Percentiles rank a stretch among this genome's conserved stretches.
These are phyloP conservation scores for Yamadazyma ubonensis DNA, from an alignment of 805 yeast genomes.

Conservation along the genomic window DNA sequence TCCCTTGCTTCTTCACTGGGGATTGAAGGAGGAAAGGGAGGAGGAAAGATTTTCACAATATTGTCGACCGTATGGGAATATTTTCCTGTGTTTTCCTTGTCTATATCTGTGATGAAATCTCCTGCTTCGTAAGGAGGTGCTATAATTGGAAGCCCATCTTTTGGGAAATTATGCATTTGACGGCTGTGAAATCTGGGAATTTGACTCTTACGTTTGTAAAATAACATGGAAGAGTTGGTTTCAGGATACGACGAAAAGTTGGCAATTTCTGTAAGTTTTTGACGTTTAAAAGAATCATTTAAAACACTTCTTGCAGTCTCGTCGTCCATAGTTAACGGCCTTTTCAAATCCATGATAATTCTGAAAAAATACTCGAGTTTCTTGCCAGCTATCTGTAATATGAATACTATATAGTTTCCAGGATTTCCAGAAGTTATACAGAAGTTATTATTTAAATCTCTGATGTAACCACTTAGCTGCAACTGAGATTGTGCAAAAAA, in stretches of 20 bases:
- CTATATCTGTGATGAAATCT: constrained; percentile 39
- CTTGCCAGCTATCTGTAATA: neutral
- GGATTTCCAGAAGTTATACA: too few species aligned
- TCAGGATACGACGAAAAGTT: neutral
- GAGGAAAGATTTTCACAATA: constrained; percentile 28
- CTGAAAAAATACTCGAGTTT: neutral
- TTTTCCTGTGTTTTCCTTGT: constrained; percentile 16
- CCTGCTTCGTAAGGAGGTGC: constrained; percentile 25
- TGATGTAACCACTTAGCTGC: too few species aligned
- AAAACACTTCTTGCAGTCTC: constrained; percentile 3
- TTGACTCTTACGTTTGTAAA: constrained; percentile 1
- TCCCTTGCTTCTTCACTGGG: constrained; percentile 2
- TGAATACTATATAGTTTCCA: too few species aligned
- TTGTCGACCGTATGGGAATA: constrained; percentile 12
- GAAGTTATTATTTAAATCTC: too few species aligned
- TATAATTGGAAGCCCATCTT: constrained; percentile 35
- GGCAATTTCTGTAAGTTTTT: constrained; percentile 4
- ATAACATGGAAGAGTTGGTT: neutral
- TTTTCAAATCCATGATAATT: constrained; percentile 7
- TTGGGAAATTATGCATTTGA: constrained; percentile 36
- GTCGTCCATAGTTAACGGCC: constrained; percentile 5
- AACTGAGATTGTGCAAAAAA: neutral
- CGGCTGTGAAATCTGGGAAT: constrained; percentile 8
- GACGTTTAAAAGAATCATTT: constrained; percentile 6
- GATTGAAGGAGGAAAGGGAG: constrained; percentile 38